Base-by-base conservation (phyloP, 1,284 basidiomycete species). In the Fomitopsis pinicola region DNA sequence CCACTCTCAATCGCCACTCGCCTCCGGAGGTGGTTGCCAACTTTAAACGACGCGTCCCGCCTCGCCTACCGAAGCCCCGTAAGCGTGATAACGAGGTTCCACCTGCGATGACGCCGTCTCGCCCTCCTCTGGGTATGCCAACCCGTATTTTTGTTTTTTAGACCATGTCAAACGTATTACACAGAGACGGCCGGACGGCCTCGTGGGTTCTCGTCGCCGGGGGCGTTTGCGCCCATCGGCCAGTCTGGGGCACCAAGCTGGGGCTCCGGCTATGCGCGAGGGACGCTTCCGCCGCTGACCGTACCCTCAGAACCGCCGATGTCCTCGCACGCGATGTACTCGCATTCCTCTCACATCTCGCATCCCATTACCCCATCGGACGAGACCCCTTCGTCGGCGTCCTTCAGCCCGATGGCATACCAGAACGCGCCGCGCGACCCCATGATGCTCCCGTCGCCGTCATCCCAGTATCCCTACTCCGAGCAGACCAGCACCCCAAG, bases 21-120 rank as follows among this genome's bases (percentile, higher is more conserved):
- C 86, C 90, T 9, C 83, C 90, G 57, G 92, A 93, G 66, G 88
- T 94, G 59, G 91, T 95, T 58, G 88, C 92, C 60, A 91, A 91
- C 75, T 95, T 95, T 80, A 95, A 95, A 77, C 90, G 93, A 60
- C 90, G 93, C 67, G 93, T 95, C 1, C 93, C 92, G n/a, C 93
- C 93, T 42, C 92, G 93, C 73, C 85, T 87, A 50, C 92, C 85
- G 61, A 95, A 92, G 73, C 91, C 85, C 35, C 78, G 87, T 69
- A 93, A 91, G 75, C 87, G 90, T 64, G 87, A 91, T 64, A 73
- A 78, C 2, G 87, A 90, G 56, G 73, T 83, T 12, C 42, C 42
- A 28, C 80, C 82, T 71, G 68, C 73, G 28, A 84, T 88, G 46
- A 84, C 87, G n/a, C 85, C 87, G 7, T 87, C 89, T 0, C 86